phyloP scores from a whole-genome alignment of 208 protist species.

The Porcisia hertigi region DNA sequence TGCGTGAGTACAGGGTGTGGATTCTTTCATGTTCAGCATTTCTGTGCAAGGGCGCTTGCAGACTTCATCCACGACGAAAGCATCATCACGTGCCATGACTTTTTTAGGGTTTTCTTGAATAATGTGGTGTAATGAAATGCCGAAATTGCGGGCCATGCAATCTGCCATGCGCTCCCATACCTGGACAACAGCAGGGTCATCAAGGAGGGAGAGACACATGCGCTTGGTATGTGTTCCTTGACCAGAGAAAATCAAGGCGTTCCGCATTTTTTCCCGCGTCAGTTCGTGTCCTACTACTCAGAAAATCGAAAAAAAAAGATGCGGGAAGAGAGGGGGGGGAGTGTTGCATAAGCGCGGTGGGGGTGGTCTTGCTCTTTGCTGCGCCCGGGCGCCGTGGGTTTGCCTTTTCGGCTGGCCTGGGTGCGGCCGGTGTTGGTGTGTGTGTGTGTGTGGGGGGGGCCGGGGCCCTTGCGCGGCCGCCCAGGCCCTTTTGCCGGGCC shows the following conservation, averaged over 20 bases:
- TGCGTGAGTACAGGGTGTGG: slow-evolving; percentile 27
- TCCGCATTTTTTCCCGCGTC: slow-evolving; percentile 16
- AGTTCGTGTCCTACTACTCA: background rate
- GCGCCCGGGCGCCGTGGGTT: no score
- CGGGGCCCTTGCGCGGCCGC: no score
- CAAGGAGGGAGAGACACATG: slow-evolving; percentile 72
- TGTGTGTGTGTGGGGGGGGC: no score
- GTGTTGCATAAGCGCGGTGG: no score
- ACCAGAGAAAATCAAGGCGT: slow-evolving; percentile 79
- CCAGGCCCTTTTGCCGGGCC: no score
- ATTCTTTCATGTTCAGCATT: slow-evolving; percentile 55
- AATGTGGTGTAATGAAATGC: slow-evolving; percentile 69
- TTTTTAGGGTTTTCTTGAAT: slow-evolving; percentile 78
- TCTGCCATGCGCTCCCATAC: slow-evolving; percentile 77
- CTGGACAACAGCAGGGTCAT: slow-evolving; percentile 31
- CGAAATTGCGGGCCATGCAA: slow-evolving; percentile 75
- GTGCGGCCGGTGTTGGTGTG: no score
- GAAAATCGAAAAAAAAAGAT: background rate
- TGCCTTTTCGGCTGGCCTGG: no score
- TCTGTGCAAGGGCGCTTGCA: slow-evolving; percentile 41
- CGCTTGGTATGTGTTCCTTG: slow-evolving; percentile 77
- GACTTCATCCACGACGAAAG: slow-evolving; percentile 50
- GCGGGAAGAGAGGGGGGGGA: background rate
- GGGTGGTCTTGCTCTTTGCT: no score
- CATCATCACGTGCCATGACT: slow-evolving; percentile 42